These are phyloP conservation scores for Podaxis sp. DNA, from an alignment of 768 basidiomycete species.

Conservation along the genomic window DNA sequence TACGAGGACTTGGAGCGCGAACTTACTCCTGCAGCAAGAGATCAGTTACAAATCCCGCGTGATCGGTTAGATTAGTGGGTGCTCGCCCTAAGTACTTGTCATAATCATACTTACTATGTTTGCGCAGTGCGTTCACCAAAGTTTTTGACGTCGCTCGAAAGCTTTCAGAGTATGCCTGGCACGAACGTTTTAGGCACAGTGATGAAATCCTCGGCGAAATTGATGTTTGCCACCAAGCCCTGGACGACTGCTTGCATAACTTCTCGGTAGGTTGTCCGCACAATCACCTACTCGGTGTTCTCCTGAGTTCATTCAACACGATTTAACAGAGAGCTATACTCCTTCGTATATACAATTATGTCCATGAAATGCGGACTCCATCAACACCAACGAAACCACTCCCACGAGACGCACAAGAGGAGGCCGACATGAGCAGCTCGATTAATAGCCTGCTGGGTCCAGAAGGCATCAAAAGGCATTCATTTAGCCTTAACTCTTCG, in stretches of 20 bases:
- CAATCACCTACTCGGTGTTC: background rate
- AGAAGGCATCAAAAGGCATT: too few relatives aligned
- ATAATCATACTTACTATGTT: too few relatives aligned
- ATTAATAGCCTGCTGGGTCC: too few relatives aligned
- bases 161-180: background rate
- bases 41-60: background rate
- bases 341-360: background rate
- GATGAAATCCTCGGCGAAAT: background rate
- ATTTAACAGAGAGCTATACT: background rate
- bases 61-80: background rate
- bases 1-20: background rate
- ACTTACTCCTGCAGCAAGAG: background rate
- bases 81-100: background rate
- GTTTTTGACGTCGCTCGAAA: background rate
- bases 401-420: too few relatives aligned
- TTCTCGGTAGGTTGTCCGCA: background rate
- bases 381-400: too few relatives aligned
- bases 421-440: too few relatives aligned
- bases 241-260: background rate
- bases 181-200: background rate
- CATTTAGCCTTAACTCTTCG: too few relatives aligned
- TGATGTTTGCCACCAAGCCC: background rate
- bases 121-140: background rate
- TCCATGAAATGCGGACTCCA: background rate
- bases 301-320: background rate